These are phyloP conservation scores for Sphaerobolus stellatus DNA, from an alignment of 1,284 basidiomycete genomes.

Conservation along the genomic window DNA sequence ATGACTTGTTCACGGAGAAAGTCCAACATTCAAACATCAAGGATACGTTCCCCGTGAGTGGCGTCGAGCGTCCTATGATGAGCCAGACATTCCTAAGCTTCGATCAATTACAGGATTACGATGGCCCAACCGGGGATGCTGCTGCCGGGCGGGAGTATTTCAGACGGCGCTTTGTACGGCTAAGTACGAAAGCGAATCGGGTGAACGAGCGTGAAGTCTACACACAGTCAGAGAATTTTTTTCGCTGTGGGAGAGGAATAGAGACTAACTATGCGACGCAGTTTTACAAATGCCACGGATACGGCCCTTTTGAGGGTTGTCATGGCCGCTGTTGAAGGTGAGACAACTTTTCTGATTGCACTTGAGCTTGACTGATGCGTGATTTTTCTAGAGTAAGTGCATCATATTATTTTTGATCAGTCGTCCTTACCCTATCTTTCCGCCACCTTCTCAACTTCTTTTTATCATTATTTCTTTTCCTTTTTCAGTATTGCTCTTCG, in stretches of 20 bases:
- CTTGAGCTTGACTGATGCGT: slow-evolving; percentile 14
- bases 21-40: slow-evolving; percentile 80
- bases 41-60: slow-evolving; percentile 77
- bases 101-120: slow-evolving; percentile 58
- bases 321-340: slow-evolving; percentile 92
- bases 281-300: slow-evolving; percentile 92
- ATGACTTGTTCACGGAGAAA: slow-evolving; percentile 86
- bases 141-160: slow-evolving; percentile 86
- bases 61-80: no score
- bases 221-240: slow-evolving; percentile 64
- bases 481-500: slow-evolving; percentile 57
- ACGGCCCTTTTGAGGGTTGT: slow-evolving; percentile 88
- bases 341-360: slow-evolving; percentile 27
- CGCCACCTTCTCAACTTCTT: slow-evolving; percentile 14
- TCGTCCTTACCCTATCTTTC: slow-evolving; percentile 20
- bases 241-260: slow-evolving; percentile 4
- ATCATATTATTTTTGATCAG: slow-evolving; percentile 32
- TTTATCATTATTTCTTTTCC: slow-evolving; percentile 23
- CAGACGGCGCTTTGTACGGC: slow-evolving; percentile 77
- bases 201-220: slow-evolving; percentile 90
- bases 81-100: background rate
- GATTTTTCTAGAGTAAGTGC: slow-evolving; percentile 66
- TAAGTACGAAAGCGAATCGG: slow-evolving; percentile 79
- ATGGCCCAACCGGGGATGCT: slow-evolving; percentile 68
- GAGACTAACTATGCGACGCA: slow-evolving; percentile 30